Evolutionary conservation across 148 eudicot species (phyloP), one percentile per base, ranked within the genome.

Genomic region (Arctostaphylos glauca): DNA sequence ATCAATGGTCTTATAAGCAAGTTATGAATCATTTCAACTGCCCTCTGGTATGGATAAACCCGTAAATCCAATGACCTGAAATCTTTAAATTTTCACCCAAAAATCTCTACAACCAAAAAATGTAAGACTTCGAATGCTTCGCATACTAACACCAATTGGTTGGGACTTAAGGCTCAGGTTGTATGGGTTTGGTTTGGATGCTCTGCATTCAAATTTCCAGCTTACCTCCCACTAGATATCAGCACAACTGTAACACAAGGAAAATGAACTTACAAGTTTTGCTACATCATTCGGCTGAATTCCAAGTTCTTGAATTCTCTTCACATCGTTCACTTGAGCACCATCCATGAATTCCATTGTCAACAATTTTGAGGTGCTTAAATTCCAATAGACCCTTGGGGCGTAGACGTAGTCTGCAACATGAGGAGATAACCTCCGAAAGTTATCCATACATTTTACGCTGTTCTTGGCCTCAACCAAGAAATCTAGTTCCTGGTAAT

Each of bases 311-410:
- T 77, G 87, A 80, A 96, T 96, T 79, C 88, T 86, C 89, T 87
- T 90, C 83, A 90, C 86, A 74, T 96, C 98, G 85, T 86, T 92
- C 55, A 96, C 90, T 88, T 87, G 91, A 81, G 88, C 93, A 43
- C 94, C 97, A 78, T 96, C 99, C 68, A 96, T 93, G 81, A 79
- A 96, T 84, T 96, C 99, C 99, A 96, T 96, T 60, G 96, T 95
- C 84, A 96, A 81, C 86, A 96, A 81, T 87, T 92, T 96, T 54
- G 97, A 91, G 81, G 98, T 93, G 85, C 97, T 96, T 72, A 96
- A 87, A 81, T 82, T 90, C 98, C 99, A 94, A 81, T 90, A 87
- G 31, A 96, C 91, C 83, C 78, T 81, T 66, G 99, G 99, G 80
- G 93, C 94, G 84, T 96, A 94, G 53, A 96, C 90, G 86, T 89